Base-by-base conservation (phyloP, 371 early-diverging fungal genomes). In the Syncephalastrum sp. region DNA sequence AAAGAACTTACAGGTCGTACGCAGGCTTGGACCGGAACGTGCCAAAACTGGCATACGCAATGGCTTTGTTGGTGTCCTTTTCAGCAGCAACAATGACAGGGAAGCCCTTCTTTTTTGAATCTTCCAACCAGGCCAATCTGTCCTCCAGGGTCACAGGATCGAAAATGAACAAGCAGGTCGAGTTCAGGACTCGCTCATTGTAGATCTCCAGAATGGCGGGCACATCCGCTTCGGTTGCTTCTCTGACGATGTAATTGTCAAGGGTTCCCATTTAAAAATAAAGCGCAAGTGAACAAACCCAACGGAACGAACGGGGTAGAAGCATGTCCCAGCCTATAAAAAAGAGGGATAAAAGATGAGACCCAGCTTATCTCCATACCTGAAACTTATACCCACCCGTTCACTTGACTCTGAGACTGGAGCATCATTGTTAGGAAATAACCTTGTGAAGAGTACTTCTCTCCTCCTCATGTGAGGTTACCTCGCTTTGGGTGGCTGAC, bases 181-280 rank as follows among this genome's bases (percentile, higher is more conserved):
- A 79, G 53, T 79, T 82, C 17, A 46, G 42, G 46, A 82, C 72
- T 25, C 74, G 74, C 27, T 79, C 76, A 65, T 79, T 79, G 63
- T 70, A 79, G 29, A 79, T 75, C 12, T 74, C 76, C 10, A 64
- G 51, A 43, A 79, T 72, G 45, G 59, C 60, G 21, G 68, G 65
- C 10, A 70, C 13, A 53, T 79, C 79, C 2, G 51, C 48, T 50
- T 74, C 72, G 3, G 50, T 63, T 2, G 70, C 74, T 48, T 67
- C 66, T 15, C 76, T 66, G 24, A 79, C 65, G 29, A 33, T 50
- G 33, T 73, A 77, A n/a, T 19, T 27, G 16, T 74, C 67, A 16
- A 67, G 53, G 33, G 13, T 4, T 12, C 7, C 24, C 21, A n/a
- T 16, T 50, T 50, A 2, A 38, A 52, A 42, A 51, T 44, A n/a